Base-by-base conservation (phyloP, 2,329 filamentous ascomycete genomes). In the Botrytis squamosa region DNA sequence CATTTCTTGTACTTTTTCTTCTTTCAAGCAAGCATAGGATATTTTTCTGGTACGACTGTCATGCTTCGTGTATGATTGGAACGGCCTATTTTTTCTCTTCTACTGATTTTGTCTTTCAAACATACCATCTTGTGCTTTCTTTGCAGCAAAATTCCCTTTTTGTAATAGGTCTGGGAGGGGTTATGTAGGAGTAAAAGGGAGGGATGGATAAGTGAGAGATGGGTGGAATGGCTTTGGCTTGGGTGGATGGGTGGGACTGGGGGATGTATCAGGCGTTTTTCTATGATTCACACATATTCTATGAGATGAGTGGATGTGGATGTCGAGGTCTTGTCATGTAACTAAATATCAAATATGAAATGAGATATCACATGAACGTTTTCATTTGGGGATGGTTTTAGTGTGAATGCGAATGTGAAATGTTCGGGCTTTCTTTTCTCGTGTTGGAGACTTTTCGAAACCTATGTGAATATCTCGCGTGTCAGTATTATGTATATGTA, bases 11-110 rank as follows among this genome's bases (percentile, higher is more conserved):
- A 71, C 20, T 52, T 64, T 40, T 71, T 65, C 8, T 65, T 40
- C 46, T 71, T 68, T 71, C 36, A 12, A 14, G 59, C 57, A 71
- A 42, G 69, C 57, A 71, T 71, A 71, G 44, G 69, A 71, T 71
- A 52, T 65, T 71, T 64, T 65, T 65, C 38, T 69, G 66, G 49
- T 57, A 57, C 66, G 38, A 57, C 66, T 71, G 44, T 40, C 55
- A 40, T 71, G 40, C 44, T 71, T 49, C 46, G 12, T 60, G 69
- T 64, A 71, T 71, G 59, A 65, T 65, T 71, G 57, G 29, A 65
- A 71, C 69, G 69, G 33, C 69, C 29, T 52, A 29, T 65, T 52
- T 64, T n/a, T n/a, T n/a, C 46, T 59, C 40, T 36, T 71, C 33
- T 71, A 33, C 57, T 33, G 52, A 40, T 33, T 71, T 63, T 40